Evolutionary conservation across 2,329 filamentous ascomycete species (phyloP).

Genomic region (Westerdykella ornata): DNA sequence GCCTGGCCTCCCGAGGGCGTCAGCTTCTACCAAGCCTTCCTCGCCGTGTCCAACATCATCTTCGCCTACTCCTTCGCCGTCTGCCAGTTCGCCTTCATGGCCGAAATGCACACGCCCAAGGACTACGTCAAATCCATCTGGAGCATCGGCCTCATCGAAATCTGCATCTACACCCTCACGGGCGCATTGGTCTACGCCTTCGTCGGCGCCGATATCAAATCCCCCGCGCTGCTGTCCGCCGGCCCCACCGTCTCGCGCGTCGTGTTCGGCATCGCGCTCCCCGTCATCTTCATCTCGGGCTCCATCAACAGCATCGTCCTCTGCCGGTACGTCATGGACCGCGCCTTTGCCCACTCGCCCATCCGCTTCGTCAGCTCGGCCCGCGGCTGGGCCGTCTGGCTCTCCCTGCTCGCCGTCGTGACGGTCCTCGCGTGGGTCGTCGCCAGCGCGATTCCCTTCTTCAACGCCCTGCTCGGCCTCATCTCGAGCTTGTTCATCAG

Average conservation of each 20-base stretch:
- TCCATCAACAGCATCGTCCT: conserved; percentile 66
- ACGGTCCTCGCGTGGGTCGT: conserved; percentile 63
- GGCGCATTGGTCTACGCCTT: conserved; percentile 65
- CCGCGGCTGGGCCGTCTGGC: conserved; percentile 50
- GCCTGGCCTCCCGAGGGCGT: conserved; percentile 27
- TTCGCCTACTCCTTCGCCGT: conserved; percentile 49
- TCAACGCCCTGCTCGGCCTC: conserved; percentile 61
- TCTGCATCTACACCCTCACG: conserved; percentile 58
- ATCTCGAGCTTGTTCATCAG: conserved; percentile 57
- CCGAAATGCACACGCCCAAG: conserved; percentile 57
- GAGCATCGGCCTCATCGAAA: conserved; percentile 54
- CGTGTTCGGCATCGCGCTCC: conserved; percentile 64
- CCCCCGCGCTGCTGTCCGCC: conserved; percentile 61
- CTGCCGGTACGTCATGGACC: conserved; percentile 58
- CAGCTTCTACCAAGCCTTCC: conserved; percentile 61
- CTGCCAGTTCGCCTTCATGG: conserved; percentile 63
- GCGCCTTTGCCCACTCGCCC: conserved; percentile 52
- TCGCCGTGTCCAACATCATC: conserved; percentile 29
- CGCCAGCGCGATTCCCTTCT: conserved; percentile 63
- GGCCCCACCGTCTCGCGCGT: conserved; percentile 54
- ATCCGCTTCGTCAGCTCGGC: conserved; percentile 36
- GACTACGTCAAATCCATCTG: conserved; percentile 53
- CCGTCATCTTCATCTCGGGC: conserved; percentile 66
- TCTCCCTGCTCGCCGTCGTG: conserved; percentile 49
- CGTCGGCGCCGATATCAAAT: conserved; percentile 55